These are phyloP conservation scores for Alternaria alternata DNA, from an alignment of 2,329 filamentous ascomycete species.

Conservation along the genomic window DNA sequence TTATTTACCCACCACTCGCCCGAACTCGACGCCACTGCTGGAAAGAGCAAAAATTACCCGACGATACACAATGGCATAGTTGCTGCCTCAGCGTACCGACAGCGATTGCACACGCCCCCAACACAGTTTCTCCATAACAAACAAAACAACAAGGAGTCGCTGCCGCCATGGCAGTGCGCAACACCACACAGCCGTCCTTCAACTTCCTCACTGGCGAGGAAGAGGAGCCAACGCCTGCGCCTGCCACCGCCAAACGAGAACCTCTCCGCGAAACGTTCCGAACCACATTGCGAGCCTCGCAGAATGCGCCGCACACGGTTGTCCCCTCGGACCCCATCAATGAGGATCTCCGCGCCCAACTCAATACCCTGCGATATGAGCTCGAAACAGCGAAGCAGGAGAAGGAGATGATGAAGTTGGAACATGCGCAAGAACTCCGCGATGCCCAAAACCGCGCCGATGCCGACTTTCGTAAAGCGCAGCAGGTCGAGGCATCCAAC, in stretches of 20 bases:
- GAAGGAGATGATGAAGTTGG: conserved; percentile 77
- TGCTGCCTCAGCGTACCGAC: background rate
- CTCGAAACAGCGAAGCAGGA: conserved; percentile 88
- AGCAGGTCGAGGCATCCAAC: conserved; percentile 64
- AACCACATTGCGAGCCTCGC: conserved; percentile 53
- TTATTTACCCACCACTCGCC: background rate
- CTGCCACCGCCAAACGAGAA: conserved; percentile 42
- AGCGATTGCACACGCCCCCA: background rate
- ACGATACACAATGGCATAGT: conserved; percentile 5
- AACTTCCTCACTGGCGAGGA: conserved; percentile 58
- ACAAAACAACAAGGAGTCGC: conserved; percentile 15
- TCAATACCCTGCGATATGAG: conserved; percentile 88
- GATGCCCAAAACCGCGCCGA: conserved; percentile 83
- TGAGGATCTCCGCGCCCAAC: conserved; percentile 87
- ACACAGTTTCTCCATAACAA: conserved; percentile 18
- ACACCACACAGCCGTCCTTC: conserved; percentile 55
- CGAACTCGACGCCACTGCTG: background rate
- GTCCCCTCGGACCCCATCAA: conserved; percentile 58
- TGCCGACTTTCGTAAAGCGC: conserved; percentile 77
- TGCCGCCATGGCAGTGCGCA: conserved; percentile 37
- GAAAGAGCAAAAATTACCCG: background rate
- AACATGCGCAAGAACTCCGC: conserved; percentile 83
- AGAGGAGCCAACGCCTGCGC: conserved; percentile 39
- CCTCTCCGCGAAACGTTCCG: conserved; percentile 54
- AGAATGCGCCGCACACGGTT: conserved; percentile 47